Percentiles rank a stretch among this genome's conserved stretches.
phyloP scores from a whole-genome alignment of 345 rosid species.

The Stellera chamaejasme region DNA sequence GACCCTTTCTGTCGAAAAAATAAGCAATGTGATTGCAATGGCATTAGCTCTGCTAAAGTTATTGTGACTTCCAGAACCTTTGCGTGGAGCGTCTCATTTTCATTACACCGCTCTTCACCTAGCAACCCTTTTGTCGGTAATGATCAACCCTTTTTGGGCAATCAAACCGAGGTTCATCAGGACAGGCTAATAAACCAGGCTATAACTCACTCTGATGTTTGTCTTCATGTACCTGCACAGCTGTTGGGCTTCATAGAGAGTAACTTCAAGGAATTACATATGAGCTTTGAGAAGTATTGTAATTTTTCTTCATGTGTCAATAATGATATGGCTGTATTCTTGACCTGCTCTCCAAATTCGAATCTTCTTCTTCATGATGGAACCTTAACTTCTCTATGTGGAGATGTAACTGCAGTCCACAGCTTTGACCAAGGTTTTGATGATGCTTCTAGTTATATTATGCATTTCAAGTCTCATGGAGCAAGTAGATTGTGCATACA shows the following conservation, averaged over 20 bases:
- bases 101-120: constrained; percentile 20
- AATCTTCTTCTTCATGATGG: constrained; percentile 50
- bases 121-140: constrained; percentile 14
- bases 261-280: constrained; percentile 27
- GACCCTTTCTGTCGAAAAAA: constrained; percentile 37
- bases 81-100: constrained; percentile 50
- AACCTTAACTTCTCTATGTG: constrained; percentile 40
- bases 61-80: constrained; percentile 28
- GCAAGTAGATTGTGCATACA: constrained; percentile 32
- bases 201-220: constrained; percentile 38
- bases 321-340: constrained; percentile 16
- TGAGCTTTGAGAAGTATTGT: constrained; percentile 19
- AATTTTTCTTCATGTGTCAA: constrained; percentile 16
- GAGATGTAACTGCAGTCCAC: constrained; percentile 48
- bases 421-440: constrained; percentile 21
- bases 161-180: constrained; percentile 19
- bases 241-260: constrained; percentile 24
- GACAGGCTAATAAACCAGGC: constrained; percentile 12
- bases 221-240: constrained; percentile 39
- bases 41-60: constrained; percentile 29
- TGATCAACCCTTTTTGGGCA: constrained; percentile 16
- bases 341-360: constrained; percentile 15
- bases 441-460: constrained; percentile 18
- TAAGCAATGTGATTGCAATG: constrained; percentile 10
- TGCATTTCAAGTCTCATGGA: constrained; percentile 17